These are phyloP conservation scores for Talaromyces sp. DNA, from an alignment of 2,329 filamentous ascomycete genomes.

Conservation along the genomic window DNA sequence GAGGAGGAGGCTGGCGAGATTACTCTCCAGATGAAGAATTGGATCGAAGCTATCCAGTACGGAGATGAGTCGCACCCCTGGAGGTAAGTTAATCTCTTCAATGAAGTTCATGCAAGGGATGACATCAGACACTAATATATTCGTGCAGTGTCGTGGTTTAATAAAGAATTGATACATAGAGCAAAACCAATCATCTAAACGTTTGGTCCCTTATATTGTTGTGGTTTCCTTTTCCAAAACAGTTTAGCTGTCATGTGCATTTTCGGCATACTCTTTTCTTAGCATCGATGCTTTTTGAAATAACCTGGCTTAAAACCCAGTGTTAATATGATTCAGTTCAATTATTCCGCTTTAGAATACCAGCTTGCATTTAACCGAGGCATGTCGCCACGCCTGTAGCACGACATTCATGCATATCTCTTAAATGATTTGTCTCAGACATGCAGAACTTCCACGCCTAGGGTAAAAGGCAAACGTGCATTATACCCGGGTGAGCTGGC, in stretches of 20 bases:
- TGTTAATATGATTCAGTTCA: too few relatives aligned
- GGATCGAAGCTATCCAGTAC: constrained; percentile 96
- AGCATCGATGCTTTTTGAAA: constrained; percentile 4
- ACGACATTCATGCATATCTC: too few relatives aligned
- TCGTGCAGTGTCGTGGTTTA: constrained; percentile 29
- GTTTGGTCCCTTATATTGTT: neutral
- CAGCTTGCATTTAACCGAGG: too few relatives aligned
- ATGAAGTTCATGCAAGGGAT: neutral
- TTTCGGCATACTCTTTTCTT: constrained; percentile 3
- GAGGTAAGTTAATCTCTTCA: constrained; percentile 62
- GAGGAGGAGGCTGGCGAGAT: constrained; percentile 86
- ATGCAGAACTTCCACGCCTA: too few relatives aligned
- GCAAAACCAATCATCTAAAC: neutral
- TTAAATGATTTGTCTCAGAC: too few relatives aligned
- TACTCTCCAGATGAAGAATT: constrained; percentile 85
- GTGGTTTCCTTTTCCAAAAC: neutral
- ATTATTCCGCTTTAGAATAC: too few relatives aligned
- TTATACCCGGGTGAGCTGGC: too few relatives aligned
- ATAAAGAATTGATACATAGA: neutral
- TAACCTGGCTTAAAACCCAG: neutral
- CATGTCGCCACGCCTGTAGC: too few relatives aligned
- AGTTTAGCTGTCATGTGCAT: neutral
- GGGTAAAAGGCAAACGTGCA: too few relatives aligned
- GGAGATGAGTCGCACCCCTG: constrained; percentile 90
- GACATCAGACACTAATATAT: constrained; percentile 11